Base-by-base conservation (phyloP, 1,284 basidiomycete species). In the Peniophora sp. region DNA sequence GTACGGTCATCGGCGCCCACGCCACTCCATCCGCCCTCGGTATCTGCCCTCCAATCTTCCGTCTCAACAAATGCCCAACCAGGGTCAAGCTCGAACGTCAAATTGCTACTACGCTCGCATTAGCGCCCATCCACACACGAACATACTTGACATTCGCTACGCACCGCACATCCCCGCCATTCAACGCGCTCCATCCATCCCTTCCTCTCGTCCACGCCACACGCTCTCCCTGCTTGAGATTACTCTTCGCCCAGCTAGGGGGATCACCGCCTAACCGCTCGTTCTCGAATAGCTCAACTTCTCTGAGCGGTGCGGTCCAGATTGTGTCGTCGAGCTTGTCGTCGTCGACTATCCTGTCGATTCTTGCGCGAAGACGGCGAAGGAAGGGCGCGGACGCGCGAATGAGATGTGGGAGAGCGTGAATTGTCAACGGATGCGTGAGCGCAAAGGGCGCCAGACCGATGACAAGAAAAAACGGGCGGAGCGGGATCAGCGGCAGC, bases 211-310 rank as follows among this genome's bases (percentile, higher is more conserved):
- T 88, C 86, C 86, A 89, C 14, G 73, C 73, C 11, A 66, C 66
- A 11, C 85, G 67, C 60, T 89, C 86, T 0, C 68, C 74, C 0
- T 68, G 58, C 51, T 67, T 71, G 39, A 89, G 60, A 58, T 81
- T 71, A 5, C 59, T 47, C 60, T 88, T 86, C 56, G 71, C 73
- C 82, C 85, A 87, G 24, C 58, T 56, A 11, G 50, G 34, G 22
- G 55, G 58, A 3, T 47, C 54, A 3, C 59, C 57, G 3, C 66
- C 62, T 68, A 76, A 81, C 15, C 87, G 72, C 61, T 90, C 85
- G 62, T 89, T 90, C 70, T 90, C 88, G 71, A 78, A 89, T 15
- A 89, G 62, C 61, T 88, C 83, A 8, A 90, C 84, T 43, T 82
- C 75, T 2, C 76, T 64, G 62, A 83, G 72, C 56, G 82, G 76